These are phyloP conservation scores for Closterium sp. DNA, from an alignment of 139 green algal species.

Conservation along the genomic window DNA sequence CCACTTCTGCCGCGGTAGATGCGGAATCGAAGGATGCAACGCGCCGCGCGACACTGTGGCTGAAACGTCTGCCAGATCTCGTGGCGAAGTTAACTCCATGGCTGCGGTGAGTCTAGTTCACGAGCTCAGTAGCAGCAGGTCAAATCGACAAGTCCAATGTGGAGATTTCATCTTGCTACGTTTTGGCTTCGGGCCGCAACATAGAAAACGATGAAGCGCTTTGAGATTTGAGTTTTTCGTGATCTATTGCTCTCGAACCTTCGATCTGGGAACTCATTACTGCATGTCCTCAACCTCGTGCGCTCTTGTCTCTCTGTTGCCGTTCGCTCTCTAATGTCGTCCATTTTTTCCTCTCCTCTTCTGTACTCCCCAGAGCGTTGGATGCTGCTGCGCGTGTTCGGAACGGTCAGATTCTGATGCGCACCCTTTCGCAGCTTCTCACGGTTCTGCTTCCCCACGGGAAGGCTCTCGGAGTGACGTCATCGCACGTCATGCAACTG, in stretches of 20 bases:
- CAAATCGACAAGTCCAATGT: neutral
- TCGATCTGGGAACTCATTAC: neutral
- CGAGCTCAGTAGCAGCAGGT: neutral
- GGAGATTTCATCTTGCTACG: neutral
- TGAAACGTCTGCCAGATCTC: neutral
- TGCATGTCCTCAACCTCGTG: neutral
- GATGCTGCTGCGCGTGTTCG: neutral
- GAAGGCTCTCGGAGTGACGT: neutral
- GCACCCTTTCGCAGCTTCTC: neutral
- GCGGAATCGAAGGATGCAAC: neutral
- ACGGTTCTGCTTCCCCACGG: neutral
- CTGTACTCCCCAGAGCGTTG: neutral
- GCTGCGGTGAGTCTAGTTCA: neutral
- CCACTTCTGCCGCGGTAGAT: neutral
- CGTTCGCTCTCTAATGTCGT: neutral
- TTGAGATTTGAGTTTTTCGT: neutral
- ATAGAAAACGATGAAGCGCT: neutral
- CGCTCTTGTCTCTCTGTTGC: neutral
- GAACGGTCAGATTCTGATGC: neutral
- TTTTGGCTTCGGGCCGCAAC: too few relatives aligned
- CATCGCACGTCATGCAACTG: neutral
- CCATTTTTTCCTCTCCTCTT: neutral
- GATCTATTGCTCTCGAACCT: neutral
- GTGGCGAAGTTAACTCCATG: neutral
- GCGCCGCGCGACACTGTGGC: neutral